phyloP scores from a whole-genome alignment of 345 rosid genomes.

The Boechera retrofracta region DNA sequence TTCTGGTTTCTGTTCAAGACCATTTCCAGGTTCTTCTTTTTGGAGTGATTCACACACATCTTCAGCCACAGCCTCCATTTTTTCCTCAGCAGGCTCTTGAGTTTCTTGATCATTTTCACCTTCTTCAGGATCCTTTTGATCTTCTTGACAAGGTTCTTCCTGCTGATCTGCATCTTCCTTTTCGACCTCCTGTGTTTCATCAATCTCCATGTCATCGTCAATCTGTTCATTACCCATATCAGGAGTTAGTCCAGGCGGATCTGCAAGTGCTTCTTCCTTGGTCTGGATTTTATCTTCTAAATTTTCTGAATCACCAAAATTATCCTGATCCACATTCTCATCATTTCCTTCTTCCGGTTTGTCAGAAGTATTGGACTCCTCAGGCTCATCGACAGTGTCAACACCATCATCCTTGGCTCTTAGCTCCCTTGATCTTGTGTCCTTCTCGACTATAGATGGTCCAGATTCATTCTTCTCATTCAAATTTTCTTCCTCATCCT shows the following conservation, averaged over 20 bases:
- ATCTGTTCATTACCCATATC: conserved; percentile 55
- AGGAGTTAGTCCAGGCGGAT: conserved; percentile 63
- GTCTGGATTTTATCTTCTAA: conserved; percentile 61
- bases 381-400: conserved; percentile 51
- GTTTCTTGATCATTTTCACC: conserved; percentile 50
- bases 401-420: conserved; percentile 79
- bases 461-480: conserved; percentile 86
- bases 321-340: conserved; percentile 55
- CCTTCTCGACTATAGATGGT: conserved; percentile 62
- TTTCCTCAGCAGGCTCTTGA: conserved; percentile 52
- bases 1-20: conserved; percentile 52
- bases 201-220: conserved; percentile 61
- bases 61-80: conserved; percentile 51
- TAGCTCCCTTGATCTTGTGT: conserved; percentile 66
- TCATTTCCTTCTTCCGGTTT: conserved; percentile 53
- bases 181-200: conserved; percentile 56
- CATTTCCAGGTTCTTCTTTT: conserved; percentile 48
- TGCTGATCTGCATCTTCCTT: conserved; percentile 51
- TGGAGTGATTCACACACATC: conserved; percentile 51
- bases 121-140: conserved; percentile 52
- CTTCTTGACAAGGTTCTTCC: conserved; percentile 59
- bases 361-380: conserved; percentile 49
- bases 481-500: conserved; percentile 52
- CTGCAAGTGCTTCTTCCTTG: conserved; percentile 71
- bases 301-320: conserved; percentile 53